These are phyloP conservation scores for Galeopsis tetrahit DNA, from an alignment of 257 asterid genomes.

Conservation along the genomic window DNA sequence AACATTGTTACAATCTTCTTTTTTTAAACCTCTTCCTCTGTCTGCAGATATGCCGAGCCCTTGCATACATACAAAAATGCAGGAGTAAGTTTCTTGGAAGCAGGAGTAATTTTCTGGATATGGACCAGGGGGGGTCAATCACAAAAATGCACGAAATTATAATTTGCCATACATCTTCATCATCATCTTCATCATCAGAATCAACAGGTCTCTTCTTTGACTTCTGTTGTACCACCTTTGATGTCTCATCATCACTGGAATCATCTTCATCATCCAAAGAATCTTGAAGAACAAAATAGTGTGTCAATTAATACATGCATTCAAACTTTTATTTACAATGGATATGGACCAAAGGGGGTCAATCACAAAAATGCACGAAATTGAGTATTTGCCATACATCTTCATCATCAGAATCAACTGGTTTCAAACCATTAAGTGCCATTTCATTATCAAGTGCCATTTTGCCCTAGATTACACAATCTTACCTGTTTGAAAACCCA, in stretches of 20 bases:
- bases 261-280: conserved; percentile 37
- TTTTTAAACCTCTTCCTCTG: too few species aligned
- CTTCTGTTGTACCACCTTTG: conserved; percentile 39
- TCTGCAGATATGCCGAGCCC: too few species aligned
- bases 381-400: conserved; percentile 29
- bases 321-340: not conserved
- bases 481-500: too few species aligned
- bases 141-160: too few species aligned
- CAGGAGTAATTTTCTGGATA: conserved; percentile 27
- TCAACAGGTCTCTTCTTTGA: conserved; percentile 58
- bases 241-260: conserved; percentile 50
- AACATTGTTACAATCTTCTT: too few species aligned
- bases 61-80: too few species aligned
- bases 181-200: conserved; percentile 14
- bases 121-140: too few species aligned
- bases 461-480: too few species aligned
- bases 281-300: conserved; percentile 34
- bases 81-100: conserved; percentile 45
- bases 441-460: conserved; percentile 38
- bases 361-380: not conserved
- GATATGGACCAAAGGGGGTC: not conserved
- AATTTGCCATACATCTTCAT: too few species aligned
- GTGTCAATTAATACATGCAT: not conserved
- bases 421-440: conserved; percentile 17
- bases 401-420: conserved; percentile 2